Conservation (phyloP, 179 eudicot species). For the Spinacia oleracea region DNA sequence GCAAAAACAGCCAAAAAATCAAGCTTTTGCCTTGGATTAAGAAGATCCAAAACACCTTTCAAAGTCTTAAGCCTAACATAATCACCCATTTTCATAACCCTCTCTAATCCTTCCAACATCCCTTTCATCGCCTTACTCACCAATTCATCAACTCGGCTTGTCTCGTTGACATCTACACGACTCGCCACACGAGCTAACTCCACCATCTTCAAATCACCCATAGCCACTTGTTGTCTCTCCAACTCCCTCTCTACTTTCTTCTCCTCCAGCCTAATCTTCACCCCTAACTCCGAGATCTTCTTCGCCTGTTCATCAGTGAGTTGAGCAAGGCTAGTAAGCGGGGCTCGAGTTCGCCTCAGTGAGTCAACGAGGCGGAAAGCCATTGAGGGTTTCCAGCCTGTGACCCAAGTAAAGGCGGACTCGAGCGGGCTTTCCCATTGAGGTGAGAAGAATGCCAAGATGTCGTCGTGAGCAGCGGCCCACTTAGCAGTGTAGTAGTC, state of each 20-base stretch:
- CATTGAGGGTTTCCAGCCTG: conserved; percentile 82
- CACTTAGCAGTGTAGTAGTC: conserved; percentile 65
- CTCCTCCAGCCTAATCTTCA: conserved; percentile 55
- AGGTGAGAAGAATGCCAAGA: conserved; percentile 52
- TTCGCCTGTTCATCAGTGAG: conserved; percentile 52
- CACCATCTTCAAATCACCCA: conserved; percentile 51
- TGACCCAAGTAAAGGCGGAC: conserved; percentile 54
- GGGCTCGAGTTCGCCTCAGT: conserved; percentile 31
- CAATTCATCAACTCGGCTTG: conserved; percentile 26
- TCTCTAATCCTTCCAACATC: conserved; percentile 50
- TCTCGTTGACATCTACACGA: conserved; percentile 11
- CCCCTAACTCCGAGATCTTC: conserved; percentile 40
- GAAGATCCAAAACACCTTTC: conserved; percentile 60
- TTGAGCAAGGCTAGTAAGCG: conserved; percentile 36
- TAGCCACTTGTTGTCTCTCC: conserved; percentile 63
- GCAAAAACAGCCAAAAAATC: conserved; percentile 67
- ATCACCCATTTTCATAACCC: conserved; percentile 66
- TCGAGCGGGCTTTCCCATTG: conserved; percentile 63
- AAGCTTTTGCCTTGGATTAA: conserved; percentile 50
- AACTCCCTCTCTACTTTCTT: conserved; percentile 65
- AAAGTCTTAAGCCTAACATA: conserved; percentile 64
- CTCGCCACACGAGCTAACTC: conserved; percentile 38
- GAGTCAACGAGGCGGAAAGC: conserved; percentile 49
- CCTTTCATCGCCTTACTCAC: conserved; percentile 44
- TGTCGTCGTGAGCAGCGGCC: conserved; percentile 63